Base-by-base conservation (phyloP, 495 filamentous ascomycete genomes). In the Umbilicaria muhlenbergii region DNA sequence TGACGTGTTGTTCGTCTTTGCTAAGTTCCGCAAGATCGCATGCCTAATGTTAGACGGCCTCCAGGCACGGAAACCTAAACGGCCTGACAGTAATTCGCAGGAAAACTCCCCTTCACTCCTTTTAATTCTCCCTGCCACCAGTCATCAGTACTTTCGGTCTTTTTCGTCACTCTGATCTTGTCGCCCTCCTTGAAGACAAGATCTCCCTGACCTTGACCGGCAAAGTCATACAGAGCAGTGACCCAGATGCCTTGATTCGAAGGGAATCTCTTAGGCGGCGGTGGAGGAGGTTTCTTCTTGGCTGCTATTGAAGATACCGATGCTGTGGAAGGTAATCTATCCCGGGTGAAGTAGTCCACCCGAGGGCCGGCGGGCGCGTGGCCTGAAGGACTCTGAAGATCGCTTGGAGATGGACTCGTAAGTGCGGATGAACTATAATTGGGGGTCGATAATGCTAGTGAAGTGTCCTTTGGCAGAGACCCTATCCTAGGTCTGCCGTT, bases 91-190 rank as follows among this genome's bases (percentile, higher is more conserved):
- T 96, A 96, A 59, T 96, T 96, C 3, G 88, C 89, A 14, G 89
- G 89, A 59, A 95, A 96, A 51, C 64, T 78, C 10, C 89, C 89
- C 55, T 70, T 71, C 17, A 63, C 57, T 3, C 89, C 91, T 39
- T 69, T 62, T 24, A 94, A 42, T 60, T 95, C 87, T 14, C 89
- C 89, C 43, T 86, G 77, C 89, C 89, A 96, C 89, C 89, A 96
- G 54, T 94, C 89, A 60, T 94, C 83, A 24, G 75, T 80, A 43
- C 81, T 91, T 15, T 74, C 74, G 2, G 89, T 95, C 67, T 80
- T 84, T 66, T 81, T 82, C 15, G 91, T 56, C 2, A 96, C 78
- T 42, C 71, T 76, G 51, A 96, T 95, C 49, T 73, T 71, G 49
- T 94, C 89, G 0, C 88, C 88, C 60, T 92, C 81, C 10, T 64